These are phyloP conservation scores for Scopulariopsis brevicaulis DNA, from an alignment of 2,329 filamentous ascomycete genomes.

Conservation along the genomic window DNA sequence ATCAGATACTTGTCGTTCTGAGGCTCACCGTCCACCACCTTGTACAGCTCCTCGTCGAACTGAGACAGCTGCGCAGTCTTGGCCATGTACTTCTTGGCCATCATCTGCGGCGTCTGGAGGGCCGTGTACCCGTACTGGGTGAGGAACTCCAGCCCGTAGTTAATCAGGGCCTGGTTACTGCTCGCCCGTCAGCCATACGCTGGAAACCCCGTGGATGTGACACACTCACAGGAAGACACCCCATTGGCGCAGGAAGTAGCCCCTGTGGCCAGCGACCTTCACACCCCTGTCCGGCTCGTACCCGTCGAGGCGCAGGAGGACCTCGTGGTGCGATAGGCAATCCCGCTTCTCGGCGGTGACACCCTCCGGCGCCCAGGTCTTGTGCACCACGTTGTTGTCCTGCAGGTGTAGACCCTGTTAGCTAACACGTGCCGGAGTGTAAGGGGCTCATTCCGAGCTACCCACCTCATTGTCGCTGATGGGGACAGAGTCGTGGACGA, in stretches of 20 bases:
- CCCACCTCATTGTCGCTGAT: constrained; percentile 68
- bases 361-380: constrained; percentile 72
- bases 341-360: constrained; percentile 63
- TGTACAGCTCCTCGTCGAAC: constrained; percentile 97
- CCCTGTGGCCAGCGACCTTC: constrained; percentile 88
- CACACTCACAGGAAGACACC: constrained; percentile 60
- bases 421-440: not conserved
- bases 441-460: not conserved
- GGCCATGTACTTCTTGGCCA: constrained; percentile 91
- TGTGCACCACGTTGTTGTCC: constrained; percentile 71
- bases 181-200: constrained; percentile 1
- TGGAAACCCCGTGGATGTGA: not conserved
- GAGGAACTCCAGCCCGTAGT: constrained; percentile 89
- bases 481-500: constrained; percentile 77
- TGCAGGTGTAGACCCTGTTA: constrained; percentile 10
- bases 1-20: constrained; percentile 72
- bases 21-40: constrained; percentile 80
- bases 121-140: constrained; percentile 69
- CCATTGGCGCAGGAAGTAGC: constrained; percentile 84
- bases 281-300: constrained; percentile 89
- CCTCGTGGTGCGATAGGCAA: constrained; percentile 86
- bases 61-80: constrained; percentile 96
- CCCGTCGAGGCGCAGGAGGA: constrained; percentile 75
- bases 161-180: constrained; percentile 76
- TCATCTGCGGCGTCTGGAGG: constrained; percentile 84